Evolutionary conservation across 2,329 filamentous ascomycete species (phyloP), one percentile per base, ranked within the genome.

Genomic region (Monilinia fructicola): DNA sequence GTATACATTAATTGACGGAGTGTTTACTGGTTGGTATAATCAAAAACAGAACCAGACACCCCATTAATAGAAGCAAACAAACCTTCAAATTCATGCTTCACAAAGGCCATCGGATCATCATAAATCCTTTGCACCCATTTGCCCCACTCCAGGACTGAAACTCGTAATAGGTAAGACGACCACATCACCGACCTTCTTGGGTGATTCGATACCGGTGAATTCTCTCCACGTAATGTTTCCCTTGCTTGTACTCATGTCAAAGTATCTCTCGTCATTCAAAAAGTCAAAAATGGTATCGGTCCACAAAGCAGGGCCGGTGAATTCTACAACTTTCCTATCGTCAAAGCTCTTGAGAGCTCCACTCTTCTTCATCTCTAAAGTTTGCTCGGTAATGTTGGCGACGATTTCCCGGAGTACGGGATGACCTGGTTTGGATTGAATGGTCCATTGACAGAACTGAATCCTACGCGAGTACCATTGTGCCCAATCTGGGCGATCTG

Each of bases 401-500:
- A 99, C 92, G 68, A 97, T 86, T 69, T 97, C 92, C 69, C 93
- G 87, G 67, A 99, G 84, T 16, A 97, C 87, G 0, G 95, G 95
- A 77, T 99, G 95, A 14, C 95, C 95, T 0, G 94, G 90, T 79
- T 99, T 99, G 67, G 91, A 83, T 78, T 98, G 94, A 70, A 99
- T 97, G 1, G 95, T 99, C 95, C 95, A 99, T 78, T 99, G 95
- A 80, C 95, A 99, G 79, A 99, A 98, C 77, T 98, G 95, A 69
- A 99, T 93, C 70, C 94, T 87, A 68, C 95, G 90, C 70, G 92
- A 95, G 81, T 98, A 99, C 95, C 94, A 98, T 1, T 97, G 83
- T 46, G 87, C 85, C 95, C 95, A 99, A 77, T 99, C 95, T 4
- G 87, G 85, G 58, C 95, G 87, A 78, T 98, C 93, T 0, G 95